Percentiles rank a stretch among this genome's conserved stretches.
Evolutionary conservation across 2,329 filamentous ascomycete species (phyloP).

Genomic region (Beauveria sp.): DNA sequence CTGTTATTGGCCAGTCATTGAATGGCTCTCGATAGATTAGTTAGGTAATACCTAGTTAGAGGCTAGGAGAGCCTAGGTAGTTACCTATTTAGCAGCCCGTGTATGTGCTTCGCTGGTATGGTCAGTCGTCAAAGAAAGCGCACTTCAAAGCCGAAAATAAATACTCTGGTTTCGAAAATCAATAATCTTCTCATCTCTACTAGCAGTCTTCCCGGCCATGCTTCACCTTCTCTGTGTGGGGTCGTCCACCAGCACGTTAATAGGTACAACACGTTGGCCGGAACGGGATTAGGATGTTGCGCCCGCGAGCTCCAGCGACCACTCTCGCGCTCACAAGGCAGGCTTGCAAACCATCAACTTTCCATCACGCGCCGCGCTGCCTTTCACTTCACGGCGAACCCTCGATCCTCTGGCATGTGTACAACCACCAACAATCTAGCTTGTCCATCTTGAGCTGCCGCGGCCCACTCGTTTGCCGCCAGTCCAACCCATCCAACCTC

Average conservation of each 20-base stretch:
- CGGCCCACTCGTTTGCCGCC: neutral
- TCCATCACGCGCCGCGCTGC: neutral
- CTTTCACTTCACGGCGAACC: too few species aligned
- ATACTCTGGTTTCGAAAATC: too few species aligned
- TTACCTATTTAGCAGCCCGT: neutral
- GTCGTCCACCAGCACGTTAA: too few species aligned
- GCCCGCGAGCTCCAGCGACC: neutral
- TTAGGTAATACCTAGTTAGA: neutral
- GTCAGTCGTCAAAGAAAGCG: neutral
- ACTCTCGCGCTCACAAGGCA: neutral
- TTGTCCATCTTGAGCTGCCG: neutral
- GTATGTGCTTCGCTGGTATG: neutral
- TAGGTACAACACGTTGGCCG: neutral
- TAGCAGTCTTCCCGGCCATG: neutral
- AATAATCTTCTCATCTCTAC: too few species aligned
- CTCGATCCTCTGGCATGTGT: neutral
- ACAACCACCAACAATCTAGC: neutral
- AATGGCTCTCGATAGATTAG: neutral
- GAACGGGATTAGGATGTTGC: constrained; percentile 12
- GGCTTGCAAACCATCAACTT: neutral
- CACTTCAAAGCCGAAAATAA: too few species aligned
- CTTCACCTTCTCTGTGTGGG: neutral
- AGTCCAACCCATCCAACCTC: neutral
- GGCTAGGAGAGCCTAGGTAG: too few species aligned
- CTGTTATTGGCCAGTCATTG: neutral